Conservation (phyloP, 2,329 filamentous ascomycete species). For the Colletotrichum spinosum region DNA sequence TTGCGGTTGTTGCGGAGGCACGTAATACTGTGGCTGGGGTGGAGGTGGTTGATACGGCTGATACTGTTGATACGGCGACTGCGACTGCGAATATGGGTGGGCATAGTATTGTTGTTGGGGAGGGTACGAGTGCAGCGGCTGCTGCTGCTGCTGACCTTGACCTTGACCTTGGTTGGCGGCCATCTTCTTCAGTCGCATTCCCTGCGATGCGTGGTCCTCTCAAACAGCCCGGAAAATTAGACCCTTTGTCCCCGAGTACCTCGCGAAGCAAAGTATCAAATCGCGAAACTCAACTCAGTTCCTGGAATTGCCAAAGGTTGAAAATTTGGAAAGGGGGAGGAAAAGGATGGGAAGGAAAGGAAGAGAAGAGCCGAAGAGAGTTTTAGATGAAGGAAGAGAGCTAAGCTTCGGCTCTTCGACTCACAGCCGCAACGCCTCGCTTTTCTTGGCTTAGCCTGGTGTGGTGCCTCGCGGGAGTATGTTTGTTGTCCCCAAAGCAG, state of each 20-base stretch:
- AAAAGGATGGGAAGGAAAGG: too few relatives aligned
- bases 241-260: not conserved
- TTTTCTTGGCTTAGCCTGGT: too few relatives aligned
- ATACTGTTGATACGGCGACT: slow-evolving; percentile 4
- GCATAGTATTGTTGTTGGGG: slow-evolving; percentile 31
- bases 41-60: slow-evolving; percentile 23
- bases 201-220: not conserved
- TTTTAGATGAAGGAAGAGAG: too few relatives aligned
- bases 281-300: too few relatives aligned
- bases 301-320: too few relatives aligned
- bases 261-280: not conserved
- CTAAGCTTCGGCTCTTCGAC: too few relatives aligned
- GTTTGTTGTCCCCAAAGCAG: too few relatives aligned
- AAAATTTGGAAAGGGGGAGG: too few relatives aligned
- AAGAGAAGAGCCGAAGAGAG: too few relatives aligned
- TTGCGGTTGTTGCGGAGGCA: slow-evolving; percentile 23
- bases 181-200: slow-evolving; percentile 10
- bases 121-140: slow-evolving; percentile 22
- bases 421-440: too few relatives aligned
- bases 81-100: slow-evolving; percentile 7
- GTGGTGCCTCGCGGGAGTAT: too few relatives aligned
- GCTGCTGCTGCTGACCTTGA: slow-evolving; percentile 14
- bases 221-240: too few relatives aligned
- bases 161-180: slow-evolving; percentile 15
- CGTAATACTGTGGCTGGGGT: slow-evolving; percentile 30